Base-by-base conservation (phyloP, 179 eudicot species). In the Monotropa hypopitys region DNA sequence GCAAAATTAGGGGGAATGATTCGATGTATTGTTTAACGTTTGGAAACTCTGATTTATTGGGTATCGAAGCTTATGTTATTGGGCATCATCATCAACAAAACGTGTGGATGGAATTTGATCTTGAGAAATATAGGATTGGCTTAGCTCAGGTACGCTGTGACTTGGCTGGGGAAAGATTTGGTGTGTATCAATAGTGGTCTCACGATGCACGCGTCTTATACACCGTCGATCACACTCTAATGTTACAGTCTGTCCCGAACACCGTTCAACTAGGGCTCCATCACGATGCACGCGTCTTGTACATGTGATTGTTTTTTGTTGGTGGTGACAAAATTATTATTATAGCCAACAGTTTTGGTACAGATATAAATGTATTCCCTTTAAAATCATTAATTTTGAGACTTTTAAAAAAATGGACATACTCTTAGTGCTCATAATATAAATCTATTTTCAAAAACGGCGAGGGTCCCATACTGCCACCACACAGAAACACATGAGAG, bases 81-180 rank as follows among this genome's bases (percentile, higher is more conserved):
- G 97, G 97, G 21, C 87, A 92, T 80, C 96, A 92, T 54, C 96
- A 89, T 80, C 96, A 91, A 47, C 93, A 92, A 69, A 86, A 92
- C 79, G 84, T 87, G 84, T 92, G 97, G 97, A 87, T 92, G 90
- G 97, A 92, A 49, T 92, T 89, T 74, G 97, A 92, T 88, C 88
- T 92, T 76, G 88, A 78, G 68, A 88, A 86, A 7, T 89, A 93
- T 4, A 85, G 97, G 83, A 89, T 92, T 13, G 97, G 97, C 3
- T 84, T 92, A 10, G 96, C 96, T 20, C 83, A 86, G 70, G 87
- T 86, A 51, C 79, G 84, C 76, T 92, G 97, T 81, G 93, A 91
- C 50, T 53, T 84, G 72, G 96, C 92, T 32, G 78, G 92, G 73
- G 87, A 88, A 68, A 88, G 85, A 81, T 73, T 92, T 18, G 89